phyloP scores from a whole-genome alignment of 768 basidiomycete genomes.

The Podaxis sp. region DNA sequence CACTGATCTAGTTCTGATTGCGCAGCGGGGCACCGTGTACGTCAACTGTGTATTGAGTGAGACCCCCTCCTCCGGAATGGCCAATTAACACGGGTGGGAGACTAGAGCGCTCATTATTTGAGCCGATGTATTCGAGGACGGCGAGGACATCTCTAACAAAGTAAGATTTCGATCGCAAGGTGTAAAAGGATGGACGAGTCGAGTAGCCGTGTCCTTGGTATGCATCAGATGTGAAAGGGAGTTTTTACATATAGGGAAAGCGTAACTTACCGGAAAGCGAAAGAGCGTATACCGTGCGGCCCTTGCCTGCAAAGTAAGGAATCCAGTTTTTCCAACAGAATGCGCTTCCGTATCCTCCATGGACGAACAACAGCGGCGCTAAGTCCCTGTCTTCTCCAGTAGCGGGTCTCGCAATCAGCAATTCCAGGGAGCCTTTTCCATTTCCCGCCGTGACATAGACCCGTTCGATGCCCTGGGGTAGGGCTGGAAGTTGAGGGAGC shows the following conservation, averaged over 20 bases:
- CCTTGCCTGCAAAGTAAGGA: constrained; percentile 14
- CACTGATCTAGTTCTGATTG: neutral
- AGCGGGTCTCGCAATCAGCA: constrained; percentile 13
- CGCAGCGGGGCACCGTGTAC: neutral
- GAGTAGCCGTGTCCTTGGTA: constrained; percentile 4
- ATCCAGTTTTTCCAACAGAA: constrained; percentile 17
- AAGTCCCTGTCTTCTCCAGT: neutral
- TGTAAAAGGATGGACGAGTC: constrained; percentile 11
- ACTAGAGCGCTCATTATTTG: neutral
- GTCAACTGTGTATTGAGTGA: neutral
- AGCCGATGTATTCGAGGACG: constrained; percentile 4
- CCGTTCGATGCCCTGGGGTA: constrained; percentile 7
- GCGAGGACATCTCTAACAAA: constrained; percentile 5
- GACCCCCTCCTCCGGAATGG: neutral
- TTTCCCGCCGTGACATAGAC: constrained; percentile 14
- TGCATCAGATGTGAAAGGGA: neutral
- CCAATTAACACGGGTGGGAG: neutral
- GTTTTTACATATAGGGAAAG: neutral
- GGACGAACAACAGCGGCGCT: constrained; percentile 14
- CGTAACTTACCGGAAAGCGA: constrained; percentile 14
- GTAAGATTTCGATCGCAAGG: constrained; percentile 3
- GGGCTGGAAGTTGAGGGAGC: neutral
- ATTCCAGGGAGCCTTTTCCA: constrained; percentile 11
- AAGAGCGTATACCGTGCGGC: constrained; percentile 16
- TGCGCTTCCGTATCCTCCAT: constrained; percentile 18